Percentiles rank a stretch among this genome's conserved stretches.
Evolutionary conservation across 2,329 filamentous ascomycete genomes (phyloP).

Genomic region (Curvularia verruculosa): DNA sequence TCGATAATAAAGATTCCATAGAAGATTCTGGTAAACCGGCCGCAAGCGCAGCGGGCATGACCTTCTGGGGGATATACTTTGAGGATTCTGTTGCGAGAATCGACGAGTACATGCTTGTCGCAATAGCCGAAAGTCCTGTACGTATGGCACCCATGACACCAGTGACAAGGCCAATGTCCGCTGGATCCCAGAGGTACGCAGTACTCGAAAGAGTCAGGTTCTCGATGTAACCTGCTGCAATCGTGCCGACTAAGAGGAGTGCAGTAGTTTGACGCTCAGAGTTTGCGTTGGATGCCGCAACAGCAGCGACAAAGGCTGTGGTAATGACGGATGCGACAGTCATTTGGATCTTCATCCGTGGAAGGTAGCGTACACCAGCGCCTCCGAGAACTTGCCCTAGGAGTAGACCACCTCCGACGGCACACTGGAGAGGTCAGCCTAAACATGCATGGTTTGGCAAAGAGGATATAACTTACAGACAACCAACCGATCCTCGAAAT

Average conservation of each 20-base stretch:
- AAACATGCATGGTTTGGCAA: neutral
- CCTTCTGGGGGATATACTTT: constrained; percentile 37
- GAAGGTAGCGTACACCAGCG: constrained; percentile 36
- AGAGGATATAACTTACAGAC: constrained; percentile 24
- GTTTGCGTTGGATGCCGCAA: constrained; percentile 27
- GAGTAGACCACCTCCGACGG: constrained; percentile 42
- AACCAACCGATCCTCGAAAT: constrained; percentile 40
- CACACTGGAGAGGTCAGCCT: constrained; percentile 27
- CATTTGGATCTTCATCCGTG: constrained; percentile 43
- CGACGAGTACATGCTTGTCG: constrained; percentile 40
- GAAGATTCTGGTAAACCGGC: constrained; percentile 35
- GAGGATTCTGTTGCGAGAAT: constrained; percentile 38
- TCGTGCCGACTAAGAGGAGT: constrained; percentile 34
- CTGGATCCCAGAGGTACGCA: constrained; percentile 40
- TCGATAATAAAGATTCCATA: constrained; percentile 29
- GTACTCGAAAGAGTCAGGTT: constrained; percentile 37
- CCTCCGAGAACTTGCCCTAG: constrained; percentile 42
- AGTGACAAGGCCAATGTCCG: constrained; percentile 41
- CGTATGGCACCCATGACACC: constrained; percentile 42
- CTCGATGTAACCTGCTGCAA: constrained; percentile 41
- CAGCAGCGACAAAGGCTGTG: constrained; percentile 35
- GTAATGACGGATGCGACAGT: constrained; percentile 32
- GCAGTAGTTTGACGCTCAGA: constrained; percentile 29
- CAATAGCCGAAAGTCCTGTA: constrained; percentile 32
- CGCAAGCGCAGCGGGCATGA: constrained; percentile 30